Conservation (phyloP, 1,139 yeast species). For the Pichia sp. region DNA sequence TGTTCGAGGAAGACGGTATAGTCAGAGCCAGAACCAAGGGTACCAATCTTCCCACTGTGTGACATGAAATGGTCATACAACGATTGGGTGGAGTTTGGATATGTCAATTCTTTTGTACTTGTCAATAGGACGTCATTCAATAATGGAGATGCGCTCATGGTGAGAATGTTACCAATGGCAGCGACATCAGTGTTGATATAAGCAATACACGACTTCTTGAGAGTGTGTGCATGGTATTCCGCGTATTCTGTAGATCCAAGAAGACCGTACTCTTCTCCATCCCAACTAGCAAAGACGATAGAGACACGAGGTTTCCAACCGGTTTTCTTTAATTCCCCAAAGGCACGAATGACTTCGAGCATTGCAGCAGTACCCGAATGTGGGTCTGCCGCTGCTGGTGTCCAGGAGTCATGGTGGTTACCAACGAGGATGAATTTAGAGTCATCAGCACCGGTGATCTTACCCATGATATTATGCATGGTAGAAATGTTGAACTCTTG, state of each 20-base stretch:
- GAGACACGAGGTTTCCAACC: slow-evolving; percentile 66
- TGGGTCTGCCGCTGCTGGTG: slow-evolving; percentile 67
- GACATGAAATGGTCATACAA: slow-evolving; percentile 54
- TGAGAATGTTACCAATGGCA: slow-evolving; percentile 43
- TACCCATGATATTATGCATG: slow-evolving; percentile 54
- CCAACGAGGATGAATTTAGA: slow-evolving; percentile 51
- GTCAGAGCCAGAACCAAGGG: slow-evolving; percentile 62
- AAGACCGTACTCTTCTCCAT: slow-evolving; percentile 66
- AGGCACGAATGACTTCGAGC: slow-evolving; percentile 51
- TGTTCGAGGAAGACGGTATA: slow-evolving; percentile 62
- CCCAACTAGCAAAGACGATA: slow-evolving; percentile 60
- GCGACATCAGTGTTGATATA: slow-evolving; percentile 62
- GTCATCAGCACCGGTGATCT: slow-evolving; percentile 42
- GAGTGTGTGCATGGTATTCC: slow-evolving; percentile 39
- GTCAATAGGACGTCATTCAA: slow-evolving; percentile 36
- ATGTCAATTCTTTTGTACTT: slow-evolving; percentile 34
- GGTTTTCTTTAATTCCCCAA: slow-evolving; percentile 37
- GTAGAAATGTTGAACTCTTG: slow-evolving; percentile 55
- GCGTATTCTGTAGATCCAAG: slow-evolving; percentile 68
- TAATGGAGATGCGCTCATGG: slow-evolving; percentile 45
- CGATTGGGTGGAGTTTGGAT: slow-evolving; percentile 40
- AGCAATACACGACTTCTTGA: slow-evolving; percentile 41
- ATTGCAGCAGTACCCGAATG: slow-evolving; percentile 57
- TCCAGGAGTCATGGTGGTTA: slow-evolving; percentile 72
- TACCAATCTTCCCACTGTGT: slow-evolving; percentile 29